Conservation (phyloP, 2,329 filamentous ascomycete species). For the Fonsecaea pugnacius region DNA sequence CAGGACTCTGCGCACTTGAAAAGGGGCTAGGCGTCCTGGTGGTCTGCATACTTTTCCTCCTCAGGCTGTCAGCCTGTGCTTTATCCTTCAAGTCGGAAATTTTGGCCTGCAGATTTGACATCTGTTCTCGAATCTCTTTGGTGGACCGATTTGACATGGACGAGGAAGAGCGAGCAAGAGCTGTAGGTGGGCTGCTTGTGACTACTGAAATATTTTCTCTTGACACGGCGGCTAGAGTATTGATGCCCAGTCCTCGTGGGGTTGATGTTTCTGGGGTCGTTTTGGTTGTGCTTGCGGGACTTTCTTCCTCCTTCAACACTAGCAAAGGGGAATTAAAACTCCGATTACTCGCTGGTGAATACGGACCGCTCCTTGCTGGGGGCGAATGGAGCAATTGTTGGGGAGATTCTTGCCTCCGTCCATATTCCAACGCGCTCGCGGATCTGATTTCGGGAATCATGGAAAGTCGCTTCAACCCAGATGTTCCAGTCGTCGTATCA, state of each 20-base stretch:
- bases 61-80: slow-evolving; percentile 76
- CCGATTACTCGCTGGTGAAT: slow-evolving; percentile 31
- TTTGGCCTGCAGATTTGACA: slow-evolving; percentile 82
- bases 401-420: slow-evolving; percentile 33
- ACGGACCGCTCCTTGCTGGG: slow-evolving; percentile 9
- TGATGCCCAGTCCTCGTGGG: slow-evolving; percentile 35
- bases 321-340: slow-evolving; percentile 36
- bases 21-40: slow-evolving; percentile 78
- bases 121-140: slow-evolving; percentile 73
- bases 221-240: slow-evolving; percentile 28
- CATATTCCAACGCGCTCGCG: slow-evolving; percentile 38
- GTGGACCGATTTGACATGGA: slow-evolving; percentile 35
- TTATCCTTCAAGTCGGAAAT: slow-evolving; percentile 80
- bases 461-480: slow-evolving; percentile 32
- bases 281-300: slow-evolving; percentile 32
- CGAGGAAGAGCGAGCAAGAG: slow-evolving; percentile 29
- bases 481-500: slow-evolving; percentile 45
- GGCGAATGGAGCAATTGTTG: slow-evolving; percentile 24
- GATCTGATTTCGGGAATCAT: slow-evolving; percentile 34
- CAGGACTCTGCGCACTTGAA: slow-evolving; percentile 64
- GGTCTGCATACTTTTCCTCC: slow-evolving; percentile 75
- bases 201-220: slow-evolving; percentile 32
- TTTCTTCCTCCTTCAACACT: slow-evolving; percentile 35
- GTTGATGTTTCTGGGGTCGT: slow-evolving; percentile 33
- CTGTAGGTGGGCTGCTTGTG: slow-evolving; percentile 28